Conservation (phyloP, 495 filamentous ascomycete genomes). For the Penicillium waksmanii region DNA sequence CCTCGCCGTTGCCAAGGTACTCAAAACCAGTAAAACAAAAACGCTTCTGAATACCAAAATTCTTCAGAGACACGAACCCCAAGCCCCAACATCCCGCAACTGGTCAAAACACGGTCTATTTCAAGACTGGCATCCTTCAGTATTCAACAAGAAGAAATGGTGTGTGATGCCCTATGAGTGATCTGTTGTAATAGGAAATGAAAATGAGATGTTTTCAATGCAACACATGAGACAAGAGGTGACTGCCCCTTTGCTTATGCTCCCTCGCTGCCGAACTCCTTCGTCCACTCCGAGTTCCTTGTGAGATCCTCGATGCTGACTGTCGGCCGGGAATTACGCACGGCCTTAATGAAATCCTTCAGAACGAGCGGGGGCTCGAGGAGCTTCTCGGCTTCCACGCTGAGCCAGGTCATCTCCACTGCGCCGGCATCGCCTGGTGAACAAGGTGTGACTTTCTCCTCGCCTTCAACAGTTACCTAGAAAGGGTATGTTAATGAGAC, state of each 20-base stretch:
- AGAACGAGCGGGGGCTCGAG: constrained; percentile 83
- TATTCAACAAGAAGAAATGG: not conserved
- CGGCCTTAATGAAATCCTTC: constrained; percentile 93
- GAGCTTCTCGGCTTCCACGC: constrained; percentile 77
- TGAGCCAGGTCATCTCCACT: constrained; percentile 91
- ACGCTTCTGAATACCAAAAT: constrained; percentile 37
- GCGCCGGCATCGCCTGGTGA: constrained; percentile 87
- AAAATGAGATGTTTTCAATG: not conserved
- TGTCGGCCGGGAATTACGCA: constrained; percentile 84
- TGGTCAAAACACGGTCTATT: constrained; percentile 8
- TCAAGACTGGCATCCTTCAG: constrained; percentile 3
- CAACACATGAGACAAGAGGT: not conserved
- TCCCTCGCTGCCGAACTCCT: constrained; percentile 96
- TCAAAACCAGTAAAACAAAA: constrained; percentile 22
- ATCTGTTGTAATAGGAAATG: constrained; percentile 4
- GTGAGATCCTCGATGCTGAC: constrained; percentile 83
- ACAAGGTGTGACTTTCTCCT: constrained; percentile 84
- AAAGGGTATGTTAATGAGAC: constrained; percentile 1
- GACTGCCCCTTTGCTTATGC: constrained; percentile 37
- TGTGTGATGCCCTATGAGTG: not conserved
- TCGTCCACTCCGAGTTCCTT: constrained; percentile 89
- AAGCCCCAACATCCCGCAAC: not conserved
- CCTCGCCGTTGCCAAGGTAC: constrained; percentile 40
- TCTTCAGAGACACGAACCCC: constrained; percentile 11
- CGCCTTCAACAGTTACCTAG: constrained; percentile 74